phyloP scores from a whole-genome alignment of 306 rosid genomes.

The Crotalaria pallida region DNA sequence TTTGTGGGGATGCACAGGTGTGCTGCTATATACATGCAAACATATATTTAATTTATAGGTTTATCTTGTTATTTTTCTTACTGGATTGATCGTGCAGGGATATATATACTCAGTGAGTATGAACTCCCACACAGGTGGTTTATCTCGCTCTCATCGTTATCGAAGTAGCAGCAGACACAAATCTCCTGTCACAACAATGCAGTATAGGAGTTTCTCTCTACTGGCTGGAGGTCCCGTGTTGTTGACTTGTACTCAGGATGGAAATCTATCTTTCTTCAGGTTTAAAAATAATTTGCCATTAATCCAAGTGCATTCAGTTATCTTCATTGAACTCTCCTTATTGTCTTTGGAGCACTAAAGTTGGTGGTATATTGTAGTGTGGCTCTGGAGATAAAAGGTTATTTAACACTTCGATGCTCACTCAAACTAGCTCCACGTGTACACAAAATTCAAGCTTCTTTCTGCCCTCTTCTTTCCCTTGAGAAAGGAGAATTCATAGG shows the following conservation, averaged over 20 bases:
- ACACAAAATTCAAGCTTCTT: constrained; percentile 86
- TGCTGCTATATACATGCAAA: constrained; percentile 23
- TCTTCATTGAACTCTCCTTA: not conserved
- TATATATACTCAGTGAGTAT: constrained; percentile 78
- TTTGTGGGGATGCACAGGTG: constrained; percentile 85
- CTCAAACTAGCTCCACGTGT: constrained; percentile 79
- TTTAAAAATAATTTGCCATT: constrained; percentile 26
- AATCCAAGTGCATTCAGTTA: constrained; percentile 8
- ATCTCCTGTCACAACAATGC: constrained; percentile 79
- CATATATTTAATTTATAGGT: constrained; percentile 3
- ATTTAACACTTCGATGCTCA: constrained; percentile 94
- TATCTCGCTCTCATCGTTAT: constrained; percentile 84
- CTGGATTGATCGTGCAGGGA: constrained; percentile 59
- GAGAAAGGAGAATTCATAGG: constrained; percentile 98
- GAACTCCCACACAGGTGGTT: constrained; percentile 78
- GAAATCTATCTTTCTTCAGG: constrained; percentile 93
- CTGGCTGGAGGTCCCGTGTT: constrained; percentile 90
- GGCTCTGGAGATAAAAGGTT: constrained; percentile 84
- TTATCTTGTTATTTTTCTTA: constrained; percentile 16
- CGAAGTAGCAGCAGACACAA: constrained; percentile 63
- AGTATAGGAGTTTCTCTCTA: constrained; percentile 89
- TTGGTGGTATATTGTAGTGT: constrained; percentile 50
- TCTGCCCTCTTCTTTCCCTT: constrained; percentile 92
- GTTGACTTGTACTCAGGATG: constrained; percentile 87
- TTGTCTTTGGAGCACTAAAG: constrained; percentile 20